Evolutionary conservation across 1,284 basidiomycete genomes (phyloP), one percentile per base, ranked within the genome.

Genomic region (Xanthoconium separans): DNA sequence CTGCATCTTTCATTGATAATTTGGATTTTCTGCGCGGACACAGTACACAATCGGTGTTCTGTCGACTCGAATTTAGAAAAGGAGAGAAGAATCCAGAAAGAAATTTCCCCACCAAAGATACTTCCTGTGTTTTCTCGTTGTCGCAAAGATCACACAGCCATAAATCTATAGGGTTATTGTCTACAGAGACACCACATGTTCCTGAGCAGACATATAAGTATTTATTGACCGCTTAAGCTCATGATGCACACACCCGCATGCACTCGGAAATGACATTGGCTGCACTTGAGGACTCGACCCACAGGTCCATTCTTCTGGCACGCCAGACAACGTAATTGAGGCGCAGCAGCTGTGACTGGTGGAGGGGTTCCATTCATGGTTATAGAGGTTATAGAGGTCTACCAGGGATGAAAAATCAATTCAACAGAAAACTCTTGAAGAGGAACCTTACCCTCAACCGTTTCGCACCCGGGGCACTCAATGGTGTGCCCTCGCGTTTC

Each of bases 81-180:
- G 40, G n/a, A n/a, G 36, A 44, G 51, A 30, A 18, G 34, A 8
- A 0, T 18, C 8, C 6, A 6, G 6, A 15, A 4, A 54, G 7
- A 44, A 29, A 30, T 13, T 20, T 51, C 40, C 70, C 80, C 68
- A 92, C 91, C 62, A 93, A 70, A 29, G 89, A 87, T 11, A 85
- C 86, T 68, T 94, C 93, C 49, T 86, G 75, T 0, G 79, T 78
- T 66, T 87, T 85, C 62, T 88, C 85, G 65, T 95, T 95, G 61
- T 84, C 78, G 67, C 93, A 95, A 44, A 94, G 71, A 55, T 95
- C 93, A 67, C 93, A 95, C 33, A 83, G 73, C 93, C 93, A 95
- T 2, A 80, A 75, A 30, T 91, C 85, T 20, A 82, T 74, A 20
- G 79, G 70, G 7, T 79, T 74, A 37, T 85, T 79, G 49, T 88